Evolutionary conservation across 192 early-diverging fungal species (phyloP).

Genomic region (Geranomyces michiganensis): DNA sequence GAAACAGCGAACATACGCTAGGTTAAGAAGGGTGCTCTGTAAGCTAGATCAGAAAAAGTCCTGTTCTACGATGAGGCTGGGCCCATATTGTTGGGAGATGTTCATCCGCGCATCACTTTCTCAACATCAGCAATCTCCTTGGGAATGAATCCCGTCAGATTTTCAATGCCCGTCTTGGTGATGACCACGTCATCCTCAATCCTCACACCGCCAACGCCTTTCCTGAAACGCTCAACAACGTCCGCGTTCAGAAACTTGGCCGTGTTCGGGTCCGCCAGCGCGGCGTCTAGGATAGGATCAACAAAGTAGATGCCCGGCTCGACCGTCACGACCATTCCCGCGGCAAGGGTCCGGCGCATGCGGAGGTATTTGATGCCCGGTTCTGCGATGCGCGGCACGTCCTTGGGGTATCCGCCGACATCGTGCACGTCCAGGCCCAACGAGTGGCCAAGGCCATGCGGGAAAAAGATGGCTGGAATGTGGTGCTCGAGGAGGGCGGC

Average conservation of each 20-base stretch:
- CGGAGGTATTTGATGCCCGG: slow-evolving; percentile 77
- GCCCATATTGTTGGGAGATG: no score
- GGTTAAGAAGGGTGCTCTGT: no score
- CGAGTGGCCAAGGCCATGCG: slow-evolving; percentile 88
- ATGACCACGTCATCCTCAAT: slow-evolving; percentile 92
- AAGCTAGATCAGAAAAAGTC: no score
- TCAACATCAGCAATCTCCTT: slow-evolving; percentile 79
- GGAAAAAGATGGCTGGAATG: slow-evolving; percentile 82
- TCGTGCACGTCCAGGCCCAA: slow-evolving; percentile 91
- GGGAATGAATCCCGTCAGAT: slow-evolving; percentile 77
- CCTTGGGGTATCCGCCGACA: slow-evolving; percentile 72
- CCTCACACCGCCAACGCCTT: slow-evolving; percentile 85
- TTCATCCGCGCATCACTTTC: slow-evolving; percentile 45
- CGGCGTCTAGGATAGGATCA: slow-evolving; percentile 71
- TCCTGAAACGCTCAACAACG: slow-evolving; percentile 64
- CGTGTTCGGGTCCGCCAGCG: slow-evolving; percentile 57
- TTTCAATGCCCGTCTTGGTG: slow-evolving; percentile 73
- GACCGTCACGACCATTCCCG: slow-evolving; percentile 87
- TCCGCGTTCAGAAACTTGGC: slow-evolving; percentile 69
- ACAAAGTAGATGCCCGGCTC: slow-evolving; percentile 96
- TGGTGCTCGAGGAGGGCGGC: slow-evolving; percentile 66
- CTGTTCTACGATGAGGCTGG: no score
- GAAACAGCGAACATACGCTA: no score
- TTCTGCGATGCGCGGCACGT: slow-evolving; percentile 67
- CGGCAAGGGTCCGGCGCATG: slow-evolving; percentile 70